Evolutionary conservation across 306 rosid genomes (phyloP), one percentile per base, ranked within the genome.

Genomic region (Trichosanthes cucumerina): DNA sequence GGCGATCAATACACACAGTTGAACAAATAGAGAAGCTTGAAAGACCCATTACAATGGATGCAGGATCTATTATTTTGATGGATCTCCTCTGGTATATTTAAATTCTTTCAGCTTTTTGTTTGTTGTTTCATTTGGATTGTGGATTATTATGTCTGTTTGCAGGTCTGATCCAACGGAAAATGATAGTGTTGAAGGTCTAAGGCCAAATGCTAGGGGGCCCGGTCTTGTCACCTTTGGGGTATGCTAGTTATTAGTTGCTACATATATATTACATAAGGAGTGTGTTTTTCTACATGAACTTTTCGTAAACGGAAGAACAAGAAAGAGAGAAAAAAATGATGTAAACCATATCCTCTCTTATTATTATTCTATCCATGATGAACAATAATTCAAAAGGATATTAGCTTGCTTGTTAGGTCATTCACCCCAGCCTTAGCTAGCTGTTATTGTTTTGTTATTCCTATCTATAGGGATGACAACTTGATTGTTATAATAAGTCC

Each of bases 111-210:
- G 13, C 16, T 79, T 50, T 41, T 65, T 19, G 36, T 70, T 47
- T 80, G 58, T 63, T 44, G 6, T 73, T 47, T 47, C 44, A 28
- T 47, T 26, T 49, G 39, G 77, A 49, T 73, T 49, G 59, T 49
- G 2, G 21, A 73, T 49, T 72, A 49, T 73, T 38, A 28, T 83
- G 78, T 78, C 46, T 76, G 31, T 79, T 54, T 84, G 83, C 87
- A 96, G 99, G 99, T 96, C 99, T 70, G 99, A 96, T 90, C 99
- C 99, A 64, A 96, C 99, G 34, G 99, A 96, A 84, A 96, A 96
- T 19, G 99, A 96, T 63, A 89, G 99, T 34, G 96, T 96, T 18
- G 99, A 96, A 89, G 99, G 99, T 78, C 86, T 96, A 89, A 92
- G 99, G 87, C 99, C 99, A 62, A 96, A 96, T 85, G 99, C 99